Evolutionary conservation across 208 protist genomes (phyloP).

Genomic region (Wallacemonas sp.): DNA sequence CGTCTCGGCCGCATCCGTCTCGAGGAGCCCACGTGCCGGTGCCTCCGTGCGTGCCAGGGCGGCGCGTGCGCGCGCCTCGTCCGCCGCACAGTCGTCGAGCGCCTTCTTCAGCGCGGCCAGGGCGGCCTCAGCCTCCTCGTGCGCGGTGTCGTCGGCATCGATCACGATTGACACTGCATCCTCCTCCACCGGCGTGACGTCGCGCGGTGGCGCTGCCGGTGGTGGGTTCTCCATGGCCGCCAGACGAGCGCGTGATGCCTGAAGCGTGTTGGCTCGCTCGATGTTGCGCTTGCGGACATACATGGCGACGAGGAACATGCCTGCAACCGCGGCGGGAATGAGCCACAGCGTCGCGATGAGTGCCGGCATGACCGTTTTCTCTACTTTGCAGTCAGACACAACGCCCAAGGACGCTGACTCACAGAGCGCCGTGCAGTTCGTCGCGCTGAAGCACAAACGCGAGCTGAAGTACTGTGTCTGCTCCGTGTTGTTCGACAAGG

Average conservation of each 20-base stretch:
- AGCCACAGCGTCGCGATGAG: constrained; percentile 35
- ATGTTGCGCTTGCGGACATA: constrained; percentile 25
- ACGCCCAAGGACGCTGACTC: constrained; percentile 15
- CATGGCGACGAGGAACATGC: constrained; percentile 21
- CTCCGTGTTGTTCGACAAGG: constrained; percentile 7
- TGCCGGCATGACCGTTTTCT: constrained; percentile 29
- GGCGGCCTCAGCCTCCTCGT: neutral
- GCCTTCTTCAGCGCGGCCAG: no score
- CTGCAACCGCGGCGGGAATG: constrained; percentile 25
- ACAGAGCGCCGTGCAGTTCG: constrained; percentile 49
- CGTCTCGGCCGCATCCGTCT: neutral
- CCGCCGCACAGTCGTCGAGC: neutral
- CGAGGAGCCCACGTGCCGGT: neutral
- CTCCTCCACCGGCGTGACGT: neutral
- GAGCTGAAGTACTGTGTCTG: constrained; percentile 35
- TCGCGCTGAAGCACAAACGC: constrained; percentile 28
- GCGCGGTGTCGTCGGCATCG: neutral
- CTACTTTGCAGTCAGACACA: constrained; percentile 23
- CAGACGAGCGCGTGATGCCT: neutral
- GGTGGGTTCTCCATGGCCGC: neutral
- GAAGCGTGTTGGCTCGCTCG: constrained; percentile 20
- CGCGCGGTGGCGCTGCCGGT: neutral
- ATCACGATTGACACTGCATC: neutral
- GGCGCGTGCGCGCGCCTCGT: neutral
- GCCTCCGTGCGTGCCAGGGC: neutral